Evolutionary conservation across 1,284 basidiomycete species (phyloP), one percentile per base, ranked within the genome.

Genomic region (Ganoderma lingzhi): DNA sequence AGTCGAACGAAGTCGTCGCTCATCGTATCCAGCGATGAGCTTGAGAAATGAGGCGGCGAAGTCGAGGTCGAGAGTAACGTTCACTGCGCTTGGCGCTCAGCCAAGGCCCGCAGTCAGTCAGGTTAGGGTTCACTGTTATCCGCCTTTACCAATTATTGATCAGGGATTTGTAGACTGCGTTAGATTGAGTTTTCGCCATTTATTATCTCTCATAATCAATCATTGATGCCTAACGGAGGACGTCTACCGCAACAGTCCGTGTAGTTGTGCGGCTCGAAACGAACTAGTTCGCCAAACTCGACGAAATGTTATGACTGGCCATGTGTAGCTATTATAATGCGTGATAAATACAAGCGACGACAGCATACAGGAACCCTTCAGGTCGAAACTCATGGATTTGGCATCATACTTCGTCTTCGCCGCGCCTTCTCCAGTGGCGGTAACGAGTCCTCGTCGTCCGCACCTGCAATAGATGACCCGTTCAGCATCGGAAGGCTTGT

Each of bases 1-100:
- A 94, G 87, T 66, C 88, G 85, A 68, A 90, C 83, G 79, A 94
- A 94, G 80, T 93, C 91, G 82, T 93, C 91, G 80, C 82, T 85
- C 89, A 91, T 91, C 74, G 79, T 76, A 70, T 63, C 75, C 75
- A 75, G 75, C 75, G 75, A 76, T 71, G 75, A 75, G 74, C 70
- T 63, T 62, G 62, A 63, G 48, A 45, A 58, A 39, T 42, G 51
- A 67, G 41, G 53, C 60, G 42, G 62, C 65, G 62, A 68, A 65
- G 64, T 63, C 66, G 65, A 63, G 30, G 67, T 60, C 59, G 60
- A 60, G 61, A 59, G 56, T 59, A 59, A 39, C 32, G 55, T 59
- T 12, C 35, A 14, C 19, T 6, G 56, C 56, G 56, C 56, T 59
- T 19, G 32, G 35, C 19, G 35, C 35, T 12, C 19, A 39, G 32